A percentile compares a stretch with the other conserved stretches of the same genome.
Evolutionary conservation across 495 filamentous ascomycete genomes (phyloP).

Genomic region (Acidiella bohemica): DNA sequence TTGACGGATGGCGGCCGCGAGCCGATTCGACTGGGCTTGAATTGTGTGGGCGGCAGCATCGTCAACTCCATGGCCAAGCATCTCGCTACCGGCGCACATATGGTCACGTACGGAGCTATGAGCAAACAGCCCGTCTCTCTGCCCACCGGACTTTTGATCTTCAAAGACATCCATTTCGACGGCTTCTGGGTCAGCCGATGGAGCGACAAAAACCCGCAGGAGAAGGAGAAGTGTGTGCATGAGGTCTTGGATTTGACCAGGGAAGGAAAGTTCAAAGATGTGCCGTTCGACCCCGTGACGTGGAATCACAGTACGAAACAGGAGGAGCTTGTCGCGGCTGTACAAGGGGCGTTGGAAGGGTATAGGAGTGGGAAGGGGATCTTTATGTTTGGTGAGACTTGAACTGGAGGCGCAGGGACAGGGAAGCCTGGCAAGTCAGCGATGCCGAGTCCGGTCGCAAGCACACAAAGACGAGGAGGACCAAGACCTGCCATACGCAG

Average conservation of each 20-base stretch:
- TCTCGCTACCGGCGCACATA: constrained; percentile 46
- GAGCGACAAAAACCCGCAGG: constrained; percentile 59
- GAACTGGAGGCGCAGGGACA: no score
- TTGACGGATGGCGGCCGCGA: constrained; percentile 57
- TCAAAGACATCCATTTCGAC: constrained; percentile 72
- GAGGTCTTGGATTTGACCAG: constrained; percentile 65
- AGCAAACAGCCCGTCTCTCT: constrained; percentile 65
- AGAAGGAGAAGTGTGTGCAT: constrained; percentile 65
- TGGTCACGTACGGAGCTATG: constrained; percentile 97
- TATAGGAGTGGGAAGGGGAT: constrained; percentile 78
- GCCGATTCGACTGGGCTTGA: constrained; percentile 61
- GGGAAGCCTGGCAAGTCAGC: no score
- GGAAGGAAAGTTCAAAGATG: constrained; percentile 65
- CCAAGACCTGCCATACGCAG: no score
- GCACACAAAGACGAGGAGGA: no score
- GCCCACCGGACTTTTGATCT: constrained; percentile 71
- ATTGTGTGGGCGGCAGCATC: constrained; percentile 88
- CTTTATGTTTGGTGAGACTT: constrained; percentile 58
- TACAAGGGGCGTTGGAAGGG: constrained; percentile 64
- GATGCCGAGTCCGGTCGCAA: no score
- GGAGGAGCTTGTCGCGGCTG: constrained; percentile 40
- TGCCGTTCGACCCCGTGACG: constrained; percentile 59
- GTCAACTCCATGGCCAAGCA: constrained; percentile 58
- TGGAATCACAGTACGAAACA: constrained; percentile 73
- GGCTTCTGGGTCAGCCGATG: constrained; percentile 93